phyloP scores from a whole-genome alignment of 2,329 filamentous ascomycete species.

The Cladophialophora yegresii region DNA sequence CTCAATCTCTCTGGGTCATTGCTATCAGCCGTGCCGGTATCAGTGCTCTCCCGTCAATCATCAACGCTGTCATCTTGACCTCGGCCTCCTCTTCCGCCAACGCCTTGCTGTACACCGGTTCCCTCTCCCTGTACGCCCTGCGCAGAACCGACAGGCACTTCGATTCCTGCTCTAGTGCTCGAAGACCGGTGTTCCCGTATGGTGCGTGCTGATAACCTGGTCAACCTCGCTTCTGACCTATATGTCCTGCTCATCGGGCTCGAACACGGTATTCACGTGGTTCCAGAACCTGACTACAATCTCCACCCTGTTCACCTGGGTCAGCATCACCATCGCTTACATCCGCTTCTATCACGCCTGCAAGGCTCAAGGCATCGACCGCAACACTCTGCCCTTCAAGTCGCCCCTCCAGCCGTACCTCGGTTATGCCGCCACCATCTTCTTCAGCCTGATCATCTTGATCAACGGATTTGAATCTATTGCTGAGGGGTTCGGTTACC shows the following conservation, averaged over 20 bases:
- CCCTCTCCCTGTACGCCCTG: conserved; percentile 54
- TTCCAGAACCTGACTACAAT: conserved; percentile 38
- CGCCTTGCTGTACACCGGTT: conserved; percentile 61
- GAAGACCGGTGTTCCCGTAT: conserved; percentile 60
- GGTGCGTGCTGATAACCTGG: conserved; percentile 41
- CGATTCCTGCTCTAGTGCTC: conserved; percentile 61
- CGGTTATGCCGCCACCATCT: conserved; percentile 62
- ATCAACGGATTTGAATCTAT: conserved; percentile 64
- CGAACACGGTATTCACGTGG: conserved; percentile 69
- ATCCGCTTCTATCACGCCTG: conserved; percentile 70
- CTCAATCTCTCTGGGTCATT: conserved; percentile 57
- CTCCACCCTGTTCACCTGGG: conserved; percentile 63
- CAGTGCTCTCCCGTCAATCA: conserved; percentile 69
- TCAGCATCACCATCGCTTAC: conserved; percentile 68
- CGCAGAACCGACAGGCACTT: conserved; percentile 55
- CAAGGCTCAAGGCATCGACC: conserved; percentile 66
- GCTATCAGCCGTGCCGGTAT: conserved; percentile 54
- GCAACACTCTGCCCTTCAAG: conserved; percentile 67
- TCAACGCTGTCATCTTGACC: conserved; percentile 74
- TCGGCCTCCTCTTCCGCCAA: conserved; percentile 71
- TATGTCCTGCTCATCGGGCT: conserved; percentile 64
- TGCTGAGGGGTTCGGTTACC: conserved; percentile 45
- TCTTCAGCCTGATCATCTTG: conserved; percentile 61
- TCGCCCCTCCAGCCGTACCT: conserved; percentile 69
- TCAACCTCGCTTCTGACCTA: conserved; percentile 70